These are phyloP conservation scores for Adenanthera pavonina DNA, from an alignment of 306 rosid genomes.

Conservation along the genomic window DNA sequence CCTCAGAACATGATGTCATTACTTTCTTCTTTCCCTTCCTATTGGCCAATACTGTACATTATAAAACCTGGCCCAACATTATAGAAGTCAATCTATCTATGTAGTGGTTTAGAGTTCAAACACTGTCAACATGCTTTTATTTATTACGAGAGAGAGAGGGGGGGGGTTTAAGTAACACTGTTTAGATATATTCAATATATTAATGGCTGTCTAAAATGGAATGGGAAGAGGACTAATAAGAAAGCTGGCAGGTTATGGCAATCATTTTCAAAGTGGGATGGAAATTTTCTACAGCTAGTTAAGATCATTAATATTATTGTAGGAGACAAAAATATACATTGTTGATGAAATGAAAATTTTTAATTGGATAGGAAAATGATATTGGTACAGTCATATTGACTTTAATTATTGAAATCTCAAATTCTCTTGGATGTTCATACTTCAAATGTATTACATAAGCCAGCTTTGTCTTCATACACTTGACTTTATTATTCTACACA, in stretches of 20 bases:
- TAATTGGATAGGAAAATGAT: background rate
- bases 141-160: background rate
- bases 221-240: background rate
- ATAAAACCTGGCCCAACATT: background rate
- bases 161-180: background rate
- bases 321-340: background rate
- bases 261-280: background rate
- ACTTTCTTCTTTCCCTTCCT: background rate
- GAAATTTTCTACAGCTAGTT: background rate
- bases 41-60: background rate
- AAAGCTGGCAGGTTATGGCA: background rate
- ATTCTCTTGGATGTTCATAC: background rate
- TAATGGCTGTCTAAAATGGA: too few relatives aligned
- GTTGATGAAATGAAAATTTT: background rate
- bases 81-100: background rate
- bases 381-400: background rate
- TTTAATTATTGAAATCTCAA: background rate
- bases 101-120: background rate
- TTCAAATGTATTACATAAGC: background rate
- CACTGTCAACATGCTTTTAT: background rate
- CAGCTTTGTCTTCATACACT: background rate
- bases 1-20: constrained; percentile 29
- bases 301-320: background rate
- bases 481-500: background rate
- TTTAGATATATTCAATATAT: too few relatives aligned